These are phyloP conservation scores for Pleurotus tuoliensis DNA, from an alignment of 768 basidiomycete species.

Conservation along the genomic window DNA sequence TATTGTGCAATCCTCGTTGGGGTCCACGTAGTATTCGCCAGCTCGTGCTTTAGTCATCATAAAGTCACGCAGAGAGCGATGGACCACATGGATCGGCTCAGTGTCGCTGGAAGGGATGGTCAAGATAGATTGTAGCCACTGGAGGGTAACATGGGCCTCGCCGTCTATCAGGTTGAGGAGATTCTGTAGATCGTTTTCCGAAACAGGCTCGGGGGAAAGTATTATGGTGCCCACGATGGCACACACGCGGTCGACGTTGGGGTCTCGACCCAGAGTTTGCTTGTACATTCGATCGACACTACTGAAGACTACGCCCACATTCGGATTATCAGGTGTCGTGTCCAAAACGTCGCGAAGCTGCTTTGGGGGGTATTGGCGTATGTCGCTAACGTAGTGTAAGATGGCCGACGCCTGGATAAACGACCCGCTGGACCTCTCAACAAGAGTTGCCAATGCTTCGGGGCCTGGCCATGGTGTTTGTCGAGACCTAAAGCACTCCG, in stretches of 20 bases:
- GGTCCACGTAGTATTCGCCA: slow-evolving; percentile 1
- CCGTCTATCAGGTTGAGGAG: not conserved
- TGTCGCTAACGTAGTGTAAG: not conserved
- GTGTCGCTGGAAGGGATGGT: not conserved
- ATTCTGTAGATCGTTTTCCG: not conserved
- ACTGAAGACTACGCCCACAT: not conserved
- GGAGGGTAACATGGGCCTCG: not conserved
- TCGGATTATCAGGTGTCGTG: not conserved
- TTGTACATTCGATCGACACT: not conserved
- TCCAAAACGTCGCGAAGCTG: not conserved
- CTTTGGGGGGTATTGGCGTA: not conserved
- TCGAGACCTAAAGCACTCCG: not conserved
- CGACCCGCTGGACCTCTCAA: not conserved
- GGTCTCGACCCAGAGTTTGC: not conserved
- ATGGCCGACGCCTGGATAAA: not conserved
- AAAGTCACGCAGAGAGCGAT: not conserved
- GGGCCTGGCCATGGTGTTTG: not conserved
- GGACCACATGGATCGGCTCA: not conserved
- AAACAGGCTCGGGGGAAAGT: not conserved
- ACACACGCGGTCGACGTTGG: not conserved
- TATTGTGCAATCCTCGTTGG: not conserved
- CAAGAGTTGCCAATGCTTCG: not conserved
- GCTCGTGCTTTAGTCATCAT: not conserved
- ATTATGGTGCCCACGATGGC: not conserved
- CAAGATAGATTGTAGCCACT: not conserved